Evolutionary conservation across 2,329 filamentous ascomycete species (phyloP).

Genomic region (Epichloe baconii): DNA sequence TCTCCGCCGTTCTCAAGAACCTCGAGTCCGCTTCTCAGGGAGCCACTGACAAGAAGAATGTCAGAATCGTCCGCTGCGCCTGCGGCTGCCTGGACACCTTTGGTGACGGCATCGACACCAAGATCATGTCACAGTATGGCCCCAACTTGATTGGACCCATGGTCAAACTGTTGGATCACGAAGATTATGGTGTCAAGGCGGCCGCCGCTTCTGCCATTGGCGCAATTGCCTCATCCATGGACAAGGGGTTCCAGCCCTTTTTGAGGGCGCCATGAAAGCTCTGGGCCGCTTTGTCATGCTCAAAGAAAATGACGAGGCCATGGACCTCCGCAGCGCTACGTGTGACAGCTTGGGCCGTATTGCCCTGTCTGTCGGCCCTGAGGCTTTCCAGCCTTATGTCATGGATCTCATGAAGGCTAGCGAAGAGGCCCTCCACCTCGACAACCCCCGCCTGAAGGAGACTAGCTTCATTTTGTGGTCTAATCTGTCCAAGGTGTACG

Average conservation of each 20-base stretch:
- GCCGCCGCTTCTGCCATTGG: constrained; percentile 81
- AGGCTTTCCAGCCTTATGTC: constrained; percentile 84
- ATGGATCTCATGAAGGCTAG: constrained; percentile 82
- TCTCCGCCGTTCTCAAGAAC: constrained; percentile 78
- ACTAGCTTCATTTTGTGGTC: constrained; percentile 97
- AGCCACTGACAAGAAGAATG: constrained; percentile 57
- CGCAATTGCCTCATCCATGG: constrained; percentile 76
- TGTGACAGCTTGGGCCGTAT: constrained; percentile 92
- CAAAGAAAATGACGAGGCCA: constrained; percentile 80
- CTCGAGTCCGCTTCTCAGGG: constrained; percentile 66
- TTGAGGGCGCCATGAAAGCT: constrained; percentile 80
- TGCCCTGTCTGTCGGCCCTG: constrained; percentile 71
- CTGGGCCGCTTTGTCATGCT: constrained; percentile 72
- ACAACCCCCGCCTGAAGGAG: constrained; percentile 83
- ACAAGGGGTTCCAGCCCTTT: constrained; percentile 81
- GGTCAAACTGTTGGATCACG: constrained; percentile 69
- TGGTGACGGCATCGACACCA: constrained; percentile 70
- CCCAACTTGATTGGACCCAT: constrained; percentile 73
- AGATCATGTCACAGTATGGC: constrained; percentile 69
- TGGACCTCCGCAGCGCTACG: constrained; percentile 78
- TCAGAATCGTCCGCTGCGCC: constrained; percentile 77
- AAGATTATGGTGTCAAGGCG: constrained; percentile 81
- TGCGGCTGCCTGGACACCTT: constrained; percentile 87
- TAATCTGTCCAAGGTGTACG: constrained; percentile 86
- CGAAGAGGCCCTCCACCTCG: constrained; percentile 78